phyloP scores from a whole-genome alignment of 2,329 filamentous ascomycete genomes.

The Pyrenophora teres region DNA sequence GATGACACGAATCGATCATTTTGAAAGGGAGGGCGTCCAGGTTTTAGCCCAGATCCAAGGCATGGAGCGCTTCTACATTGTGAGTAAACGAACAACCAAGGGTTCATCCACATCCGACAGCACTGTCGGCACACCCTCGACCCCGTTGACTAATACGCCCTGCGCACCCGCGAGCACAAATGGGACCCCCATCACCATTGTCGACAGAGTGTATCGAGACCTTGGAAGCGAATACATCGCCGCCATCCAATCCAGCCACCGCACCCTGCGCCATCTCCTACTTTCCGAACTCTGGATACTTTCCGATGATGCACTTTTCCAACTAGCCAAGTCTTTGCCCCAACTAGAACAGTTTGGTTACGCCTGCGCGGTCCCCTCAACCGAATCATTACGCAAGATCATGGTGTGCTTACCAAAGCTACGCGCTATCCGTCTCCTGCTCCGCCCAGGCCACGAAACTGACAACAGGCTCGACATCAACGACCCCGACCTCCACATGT shows the following conservation, averaged over 20 bases:
- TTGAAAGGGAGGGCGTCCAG: conserved; percentile 52
- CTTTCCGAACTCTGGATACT: conserved; percentile 62
- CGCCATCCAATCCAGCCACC: conserved; percentile 56
- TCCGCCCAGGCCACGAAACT: conserved; percentile 32
- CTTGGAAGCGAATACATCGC: conserved; percentile 55
- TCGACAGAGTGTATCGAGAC: conserved; percentile 39
- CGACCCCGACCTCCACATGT: conserved; percentile 39
- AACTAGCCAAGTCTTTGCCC: conserved; percentile 59
- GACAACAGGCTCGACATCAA: conserved; percentile 31
- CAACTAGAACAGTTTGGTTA: conserved; percentile 64
- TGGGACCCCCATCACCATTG: conserved; percentile 28
- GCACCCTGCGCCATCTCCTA: conserved; percentile 60
- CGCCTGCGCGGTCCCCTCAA: conserved; percentile 59
- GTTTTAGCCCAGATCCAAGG: conserved; percentile 51
- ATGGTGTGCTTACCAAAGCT: conserved; percentile 48
- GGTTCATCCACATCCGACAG: conserved; percentile 32
- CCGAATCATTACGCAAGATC: conserved; percentile 42
- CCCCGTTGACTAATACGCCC: conserved; percentile 32
- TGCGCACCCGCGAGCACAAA: conserved; percentile 23
- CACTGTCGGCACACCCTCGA: conserved; percentile 35
- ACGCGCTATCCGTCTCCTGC: conserved; percentile 49
- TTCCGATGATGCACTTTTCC: conserved; percentile 53
- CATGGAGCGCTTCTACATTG: conserved; percentile 59
- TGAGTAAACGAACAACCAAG: conserved; percentile 46
- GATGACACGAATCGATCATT: conserved; percentile 55